phyloP scores from a whole-genome alignment of 2,329 filamentous ascomycete species.

The Bipolaris gigantea region DNA sequence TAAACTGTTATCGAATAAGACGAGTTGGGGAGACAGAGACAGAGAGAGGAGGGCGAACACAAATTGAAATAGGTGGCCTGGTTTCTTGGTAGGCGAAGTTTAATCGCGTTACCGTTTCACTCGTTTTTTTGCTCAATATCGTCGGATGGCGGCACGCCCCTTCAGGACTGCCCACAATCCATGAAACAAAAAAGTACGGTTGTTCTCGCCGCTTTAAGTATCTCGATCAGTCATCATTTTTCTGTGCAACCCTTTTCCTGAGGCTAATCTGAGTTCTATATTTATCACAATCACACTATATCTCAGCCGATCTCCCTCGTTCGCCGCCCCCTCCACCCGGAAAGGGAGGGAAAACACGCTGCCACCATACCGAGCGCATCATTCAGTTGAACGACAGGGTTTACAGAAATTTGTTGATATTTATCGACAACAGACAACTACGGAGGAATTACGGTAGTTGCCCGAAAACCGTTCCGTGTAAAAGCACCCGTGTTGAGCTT shows the following conservation, averaged over 20 bases:
- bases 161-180: neutral
- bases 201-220: neutral
- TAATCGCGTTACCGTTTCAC: neutral
- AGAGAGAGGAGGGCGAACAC: neutral
- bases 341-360: neutral
- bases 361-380: neutral
- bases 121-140: neutral
- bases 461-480: too few relatives aligned
- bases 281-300: neutral
- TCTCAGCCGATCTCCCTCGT: neutral
- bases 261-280: neutral
- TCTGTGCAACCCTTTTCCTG: neutral
- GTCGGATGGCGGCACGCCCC: neutral
- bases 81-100: neutral
- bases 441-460: too few relatives aligned
- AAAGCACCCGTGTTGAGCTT: too few relatives aligned
- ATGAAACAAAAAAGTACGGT: constrained; percentile 1
- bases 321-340: neutral
- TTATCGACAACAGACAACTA: too few relatives aligned
- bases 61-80: neutral
- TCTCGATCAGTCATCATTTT: neutral
- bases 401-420: too few relatives aligned
- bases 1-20: neutral
- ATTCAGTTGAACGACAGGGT: neutral
- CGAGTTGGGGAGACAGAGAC: neutral